Evolutionary conservation across 257 asterid species (phyloP).

Genomic region (Jasminum sambac): DNA sequence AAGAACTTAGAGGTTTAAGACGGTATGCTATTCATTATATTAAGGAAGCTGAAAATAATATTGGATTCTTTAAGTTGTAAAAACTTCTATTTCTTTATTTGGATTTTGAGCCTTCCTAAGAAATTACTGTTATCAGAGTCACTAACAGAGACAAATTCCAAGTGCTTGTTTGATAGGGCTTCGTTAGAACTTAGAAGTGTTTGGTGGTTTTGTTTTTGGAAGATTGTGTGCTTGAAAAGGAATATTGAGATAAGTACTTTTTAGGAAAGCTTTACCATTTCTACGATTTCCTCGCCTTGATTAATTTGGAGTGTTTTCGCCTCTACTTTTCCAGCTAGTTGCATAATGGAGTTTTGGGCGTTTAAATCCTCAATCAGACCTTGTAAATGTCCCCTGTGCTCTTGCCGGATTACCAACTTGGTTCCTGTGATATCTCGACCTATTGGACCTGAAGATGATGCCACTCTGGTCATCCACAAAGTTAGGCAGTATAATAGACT

Average conservation of each 20-base stretch:
- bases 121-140: neutral
- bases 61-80: neutral
- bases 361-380: conserved; percentile 45
- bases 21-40: neutral
- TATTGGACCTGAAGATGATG: conserved; percentile 34
- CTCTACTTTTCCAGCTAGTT: conserved; percentile 35
- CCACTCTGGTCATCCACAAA: conserved; percentile 33
- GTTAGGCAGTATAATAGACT: conserved; percentile 55
- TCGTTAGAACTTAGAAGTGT: too few relatives aligned
- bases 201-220: too few relatives aligned
- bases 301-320: neutral
- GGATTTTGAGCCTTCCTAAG: neutral
- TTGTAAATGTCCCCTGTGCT: conserved; percentile 72
- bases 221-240: too few relatives aligned
- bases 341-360: conserved; percentile 64
- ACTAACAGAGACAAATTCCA: neutral
- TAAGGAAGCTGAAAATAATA: neutral
- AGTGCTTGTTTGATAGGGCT: neutral
- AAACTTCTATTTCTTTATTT: neutral
- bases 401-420: conserved; percentile 45
- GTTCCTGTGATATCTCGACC: conserved; percentile 38
- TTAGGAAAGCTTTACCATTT: neutral
- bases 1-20: too few relatives aligned
- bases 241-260: too few relatives aligned
- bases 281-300: neutral